These are phyloP conservation scores for Colletotrichum truncatum DNA, from an alignment of 2,329 filamentous ascomycete species.

Conservation along the genomic window DNA sequence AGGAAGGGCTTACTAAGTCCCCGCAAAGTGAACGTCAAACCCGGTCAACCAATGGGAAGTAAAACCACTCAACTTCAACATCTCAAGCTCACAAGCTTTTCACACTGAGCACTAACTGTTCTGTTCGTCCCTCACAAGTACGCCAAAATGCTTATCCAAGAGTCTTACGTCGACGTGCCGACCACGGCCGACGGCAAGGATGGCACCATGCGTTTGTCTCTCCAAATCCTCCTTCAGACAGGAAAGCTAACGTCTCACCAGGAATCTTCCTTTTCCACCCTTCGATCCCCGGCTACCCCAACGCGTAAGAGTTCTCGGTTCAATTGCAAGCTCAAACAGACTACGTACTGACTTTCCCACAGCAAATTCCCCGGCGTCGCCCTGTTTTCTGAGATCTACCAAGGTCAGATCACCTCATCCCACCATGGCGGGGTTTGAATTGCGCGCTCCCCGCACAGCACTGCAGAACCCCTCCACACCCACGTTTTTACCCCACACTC, in stretches of 20 bases:
- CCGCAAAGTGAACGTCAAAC: neutral
- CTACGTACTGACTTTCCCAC: neutral
- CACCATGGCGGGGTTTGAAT: constrained; percentile 18
- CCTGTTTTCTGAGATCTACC: constrained; percentile 94
- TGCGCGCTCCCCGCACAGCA: neutral
- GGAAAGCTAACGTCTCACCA: constrained; percentile 47
- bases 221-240: neutral
- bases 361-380: constrained; percentile 84
- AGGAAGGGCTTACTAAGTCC: constrained; percentile 27
- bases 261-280: constrained; percentile 93
- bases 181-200: constrained; percentile 62
- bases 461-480: constrained; percentile 12
- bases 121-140: neutral
- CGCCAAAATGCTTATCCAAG: constrained; percentile 60
- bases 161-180: constrained; percentile 60
- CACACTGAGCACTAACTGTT: neutral
- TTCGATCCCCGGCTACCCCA: constrained; percentile 83
- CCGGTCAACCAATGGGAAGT: constrained; percentile 10
- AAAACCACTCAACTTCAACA: constrained; percentile 22
- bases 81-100: neutral
- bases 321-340: no score
- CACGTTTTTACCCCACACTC: neutral
- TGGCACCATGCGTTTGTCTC: constrained; percentile 58
- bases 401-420: constrained; percentile 66
- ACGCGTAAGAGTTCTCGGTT: constrained; percentile 66